Evolutionary conservation across 352 stramenopile genomes (phyloP).

Genomic region (Globisporangium nodosum): DNA sequence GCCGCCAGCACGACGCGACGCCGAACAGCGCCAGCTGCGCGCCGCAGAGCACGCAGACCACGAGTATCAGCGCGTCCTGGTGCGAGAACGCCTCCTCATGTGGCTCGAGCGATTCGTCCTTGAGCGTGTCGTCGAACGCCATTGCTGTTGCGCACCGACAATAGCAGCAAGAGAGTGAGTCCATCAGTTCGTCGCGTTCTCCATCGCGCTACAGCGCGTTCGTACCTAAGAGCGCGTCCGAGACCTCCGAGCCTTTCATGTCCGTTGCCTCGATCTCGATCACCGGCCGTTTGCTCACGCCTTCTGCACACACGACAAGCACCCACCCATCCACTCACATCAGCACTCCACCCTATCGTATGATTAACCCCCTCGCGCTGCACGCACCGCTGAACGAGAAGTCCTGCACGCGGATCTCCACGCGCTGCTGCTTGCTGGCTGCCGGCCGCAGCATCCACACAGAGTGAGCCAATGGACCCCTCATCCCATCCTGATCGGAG

Average conservation of each 20-base stretch:
- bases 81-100: conserved; percentile 30
- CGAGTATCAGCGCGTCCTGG: conserved; percentile 40
- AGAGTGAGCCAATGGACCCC: background rate
- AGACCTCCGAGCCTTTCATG: conserved; percentile 45
- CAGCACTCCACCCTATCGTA: background rate
- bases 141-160: conserved; percentile 8
- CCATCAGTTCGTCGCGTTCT: background rate
- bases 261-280: conserved; percentile 49
- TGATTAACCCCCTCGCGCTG: background rate
- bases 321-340: background rate
- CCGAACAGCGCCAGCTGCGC: conserved; percentile 22
- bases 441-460: conserved; percentile 3
- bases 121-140: conserved; percentile 10
- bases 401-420: conserved; percentile 13
- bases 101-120: background rate
- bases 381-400: conserved; percentile 17
- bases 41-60: conserved; percentile 27
- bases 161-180: background rate
- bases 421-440: conserved; percentile 16
- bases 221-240: conserved; percentile 36
- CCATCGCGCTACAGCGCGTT: background rate
- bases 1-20: conserved; percentile 20
- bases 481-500: background rate
- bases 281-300: conserved; percentile 26
- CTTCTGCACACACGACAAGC: conserved; percentile 22